Conservation (phyloP, 331 rosid species). For the Quercus lobata region DNA sequence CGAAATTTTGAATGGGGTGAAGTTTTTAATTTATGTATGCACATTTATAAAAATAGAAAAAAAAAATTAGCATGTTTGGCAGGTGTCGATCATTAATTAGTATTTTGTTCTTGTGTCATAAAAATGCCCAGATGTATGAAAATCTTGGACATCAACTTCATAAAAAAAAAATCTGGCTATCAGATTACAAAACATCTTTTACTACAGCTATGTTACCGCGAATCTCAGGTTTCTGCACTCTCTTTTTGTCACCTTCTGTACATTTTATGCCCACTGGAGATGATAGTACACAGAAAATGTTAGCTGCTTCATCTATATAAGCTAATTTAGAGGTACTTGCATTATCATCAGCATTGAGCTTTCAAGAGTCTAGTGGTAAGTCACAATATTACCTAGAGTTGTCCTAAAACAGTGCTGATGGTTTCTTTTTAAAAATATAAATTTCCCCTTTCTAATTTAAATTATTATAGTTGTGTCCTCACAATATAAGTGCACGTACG, state of each 20-base stretch:
- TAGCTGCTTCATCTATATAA: conserved; percentile 20
- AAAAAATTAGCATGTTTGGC: background rate
- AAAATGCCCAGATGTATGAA: background rate
- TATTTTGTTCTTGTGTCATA: background rate
- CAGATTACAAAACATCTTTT: conserved; percentile 4
- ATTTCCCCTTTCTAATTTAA: background rate
- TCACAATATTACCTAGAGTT: background rate
- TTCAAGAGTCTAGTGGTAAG: conserved; percentile 1
- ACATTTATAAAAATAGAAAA: background rate
- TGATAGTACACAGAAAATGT: background rate
- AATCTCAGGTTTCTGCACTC: background rate
- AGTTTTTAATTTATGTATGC: background rate
- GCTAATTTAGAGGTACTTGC: background rate
- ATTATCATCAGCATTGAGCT: background rate
- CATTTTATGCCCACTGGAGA: background rate
- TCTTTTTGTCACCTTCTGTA: conserved; percentile 8
- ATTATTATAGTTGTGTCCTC: background rate
- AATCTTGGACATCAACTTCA: background rate
- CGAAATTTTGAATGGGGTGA: background rate
- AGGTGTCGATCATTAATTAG: background rate
- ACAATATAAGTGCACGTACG: background rate
- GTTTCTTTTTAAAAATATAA: background rate
- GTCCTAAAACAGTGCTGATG: background rate
- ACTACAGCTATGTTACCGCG: background rate
- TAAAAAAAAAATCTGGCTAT: conserved; percentile 1